Evolutionary conservation across 2,329 filamentous ascomycete species (phyloP), one percentile per base, ranked within the genome.

Genomic region (Cytospora mali): DNA sequence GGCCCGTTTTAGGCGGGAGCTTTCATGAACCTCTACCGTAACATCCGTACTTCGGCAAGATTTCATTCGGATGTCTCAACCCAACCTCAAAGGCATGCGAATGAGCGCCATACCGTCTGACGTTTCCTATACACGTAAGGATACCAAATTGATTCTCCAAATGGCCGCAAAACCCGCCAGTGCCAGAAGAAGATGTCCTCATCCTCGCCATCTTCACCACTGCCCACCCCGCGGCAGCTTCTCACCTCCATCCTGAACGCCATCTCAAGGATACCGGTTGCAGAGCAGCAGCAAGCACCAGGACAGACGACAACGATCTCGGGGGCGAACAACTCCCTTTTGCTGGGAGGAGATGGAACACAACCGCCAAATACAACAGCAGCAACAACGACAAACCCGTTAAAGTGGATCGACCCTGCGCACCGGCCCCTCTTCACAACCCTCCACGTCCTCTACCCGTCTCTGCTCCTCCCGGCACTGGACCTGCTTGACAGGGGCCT

Each of bases 391-490:
- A 69, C 50, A 63, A 75, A 79, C 68, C 73, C 76, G 13, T 74
- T 78, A 2, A 69, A 68, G 39, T 72, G 69, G 58, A 67, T 81
- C 46, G 71, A 76, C 3, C 68, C 72, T 1, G 67, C 75, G n/a
- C 74, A 79, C 62, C 77, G 81, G 1, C 80, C 84, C 55, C 77
- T 90, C 18, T 79, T 97, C n/a, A 79, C 92, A 1, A 92, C 91
- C 0, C 83, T 97, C 0, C 93, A 97, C 76, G 90, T 92, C 35
- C 78, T 97, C 16, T 96, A 96, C 71, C 93, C 93, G 0, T 85
- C 86, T 66, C 84, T 92, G 59, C 78, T 97, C 2, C 86, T 97
- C 1, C 91, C 92, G 3, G 92, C 94, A 0, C 81, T 99, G 3
- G 93, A 98, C 74, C 81, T 98, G 0, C 81, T 99, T 0, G 95